Base-by-base conservation (phyloP, 1,284 basidiomycete species). In the Sutorius eximius region DNA sequence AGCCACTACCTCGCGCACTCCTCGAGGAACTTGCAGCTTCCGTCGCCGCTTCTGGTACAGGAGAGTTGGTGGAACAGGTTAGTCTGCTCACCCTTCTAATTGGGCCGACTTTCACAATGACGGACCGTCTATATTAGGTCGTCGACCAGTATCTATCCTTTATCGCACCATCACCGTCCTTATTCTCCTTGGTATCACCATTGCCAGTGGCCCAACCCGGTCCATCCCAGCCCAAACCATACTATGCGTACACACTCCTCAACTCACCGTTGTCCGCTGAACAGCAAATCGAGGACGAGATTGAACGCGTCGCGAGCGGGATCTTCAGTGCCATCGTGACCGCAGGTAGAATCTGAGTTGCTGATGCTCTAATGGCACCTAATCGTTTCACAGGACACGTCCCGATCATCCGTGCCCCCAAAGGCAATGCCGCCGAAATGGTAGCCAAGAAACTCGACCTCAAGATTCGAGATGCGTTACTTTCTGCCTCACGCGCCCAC, bases 341-440 rank as follows among this genome's bases (percentile, higher is more conserved):
- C 0, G 83, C 91, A 73, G 93, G 94, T 90, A 61, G 44, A 81
- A 40, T 79, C 72, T 37, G 12, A n/a, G 8, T 13, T 49, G 22
- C 15, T 32, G 7, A 40, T 18, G 10, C 40, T 20, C 12, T 37
- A 18, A n/a, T 32, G 15, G 16, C 11, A 5, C 49, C 29, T 30
- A 20, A 50, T 50, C 7, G 41, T 34, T 47, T 2, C n/a, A 37
- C 42, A 94, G 93, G 92, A 1, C 90, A 93, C 60, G 88, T 98
- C 8, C 97, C 97, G 6, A 91, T 97, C 67, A 98, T 99, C 59
- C 88, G 97, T 32, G 91, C 92, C 56, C 97, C 97, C 4, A 79
- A 89, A 65, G 96, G 96, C 0, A 98, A 98, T 71, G 97, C 97
- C 3, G 96, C 96, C 18, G 97, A 99, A 73, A 97, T 98, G 91